These are phyloP conservation scores for Claviceps arundinis DNA, from an alignment of 2,329 filamentous ascomycete species.

Conservation along the genomic window DNA sequence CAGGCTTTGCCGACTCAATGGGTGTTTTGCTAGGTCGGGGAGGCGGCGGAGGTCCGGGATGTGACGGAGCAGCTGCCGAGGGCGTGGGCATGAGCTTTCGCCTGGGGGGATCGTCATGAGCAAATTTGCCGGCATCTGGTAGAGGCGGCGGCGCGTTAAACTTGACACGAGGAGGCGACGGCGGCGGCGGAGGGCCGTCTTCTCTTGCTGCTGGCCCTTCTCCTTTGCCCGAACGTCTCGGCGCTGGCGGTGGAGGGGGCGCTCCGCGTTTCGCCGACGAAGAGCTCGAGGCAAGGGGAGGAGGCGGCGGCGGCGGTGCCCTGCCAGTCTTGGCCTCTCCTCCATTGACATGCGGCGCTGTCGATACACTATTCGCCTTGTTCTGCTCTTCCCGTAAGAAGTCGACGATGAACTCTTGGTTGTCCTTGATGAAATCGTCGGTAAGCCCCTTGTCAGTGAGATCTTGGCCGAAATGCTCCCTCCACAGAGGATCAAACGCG, in stretches of 20 bases:
- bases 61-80: neutral
- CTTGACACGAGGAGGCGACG: slow-evolving; percentile 41
- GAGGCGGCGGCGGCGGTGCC: slow-evolving; percentile 23
- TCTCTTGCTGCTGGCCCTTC: slow-evolving; percentile 58
- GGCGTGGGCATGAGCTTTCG: slow-evolving; percentile 12
- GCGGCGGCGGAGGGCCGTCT: slow-evolving; percentile 53
- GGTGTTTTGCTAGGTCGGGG: slow-evolving; percentile 52
- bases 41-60: slow-evolving; percentile 22
- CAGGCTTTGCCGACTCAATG: slow-evolving; percentile 44
- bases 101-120: slow-evolving; percentile 33
- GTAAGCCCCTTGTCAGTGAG: slow-evolving; percentile 48
- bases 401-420: slow-evolving; percentile 55
- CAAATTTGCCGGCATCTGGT: slow-evolving; percentile 80
- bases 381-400: slow-evolving; percentile 47
- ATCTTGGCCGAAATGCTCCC: slow-evolving; percentile 52
- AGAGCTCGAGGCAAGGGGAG: slow-evolving; percentile 8
- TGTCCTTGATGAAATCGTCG: slow-evolving; percentile 53
- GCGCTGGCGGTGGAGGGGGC: slow-evolving; percentile 29
- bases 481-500: slow-evolving; percentile 51
- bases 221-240: slow-evolving; percentile 43
- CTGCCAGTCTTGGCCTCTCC: slow-evolving; percentile 17
- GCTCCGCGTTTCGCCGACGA: slow-evolving; percentile 10
- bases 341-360: slow-evolving; percentile 18
- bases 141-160: slow-evolving; percentile 83
- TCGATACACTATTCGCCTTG: slow-evolving; percentile 14